Evolutionary conservation across 225 moss, liverwort and hornwort species (phyloP).

Genomic region (Pleurozium schreberi): DNA sequence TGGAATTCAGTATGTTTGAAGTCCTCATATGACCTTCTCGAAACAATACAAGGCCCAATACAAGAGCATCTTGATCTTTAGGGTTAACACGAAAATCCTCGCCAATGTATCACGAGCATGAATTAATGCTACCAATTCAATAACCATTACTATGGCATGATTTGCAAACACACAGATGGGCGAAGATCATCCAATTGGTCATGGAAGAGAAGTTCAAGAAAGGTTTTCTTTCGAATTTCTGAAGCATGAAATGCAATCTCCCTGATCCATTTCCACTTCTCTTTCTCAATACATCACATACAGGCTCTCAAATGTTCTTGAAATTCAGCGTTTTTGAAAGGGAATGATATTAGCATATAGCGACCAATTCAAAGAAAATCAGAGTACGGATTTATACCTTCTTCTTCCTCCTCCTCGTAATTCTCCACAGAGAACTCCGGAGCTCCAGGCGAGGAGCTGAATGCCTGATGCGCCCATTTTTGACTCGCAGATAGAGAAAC

Average conservation of each 20-base stretch:
- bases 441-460: slow-evolving; percentile 11
- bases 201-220: not conserved
- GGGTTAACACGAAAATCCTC: not conserved
- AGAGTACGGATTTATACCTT: not conserved
- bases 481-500: not conserved
- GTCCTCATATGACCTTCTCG: not conserved
- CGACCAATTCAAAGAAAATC: not conserved
- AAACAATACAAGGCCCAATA: not conserved
- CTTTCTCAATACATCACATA: not conserved
- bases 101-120: not conserved
- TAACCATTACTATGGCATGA: not conserved
- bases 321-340: not conserved
- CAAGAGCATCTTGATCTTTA: not conserved
- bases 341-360: not conserved
- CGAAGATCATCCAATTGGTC: not conserved
- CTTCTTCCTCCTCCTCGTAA: slow-evolving; percentile 31
- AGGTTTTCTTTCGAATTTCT: not conserved
- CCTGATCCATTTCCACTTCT: not conserved
- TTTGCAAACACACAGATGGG: not conserved
- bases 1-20: not conserved
- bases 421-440: slow-evolving; percentile 27
- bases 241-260: not conserved
- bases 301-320: not conserved
- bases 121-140: not conserved
- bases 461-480: not conserved